These are phyloP conservation scores for Leccinum pellstonianum DNA, from an alignment of 768 basidiomycete species.

Conservation along the genomic window DNA sequence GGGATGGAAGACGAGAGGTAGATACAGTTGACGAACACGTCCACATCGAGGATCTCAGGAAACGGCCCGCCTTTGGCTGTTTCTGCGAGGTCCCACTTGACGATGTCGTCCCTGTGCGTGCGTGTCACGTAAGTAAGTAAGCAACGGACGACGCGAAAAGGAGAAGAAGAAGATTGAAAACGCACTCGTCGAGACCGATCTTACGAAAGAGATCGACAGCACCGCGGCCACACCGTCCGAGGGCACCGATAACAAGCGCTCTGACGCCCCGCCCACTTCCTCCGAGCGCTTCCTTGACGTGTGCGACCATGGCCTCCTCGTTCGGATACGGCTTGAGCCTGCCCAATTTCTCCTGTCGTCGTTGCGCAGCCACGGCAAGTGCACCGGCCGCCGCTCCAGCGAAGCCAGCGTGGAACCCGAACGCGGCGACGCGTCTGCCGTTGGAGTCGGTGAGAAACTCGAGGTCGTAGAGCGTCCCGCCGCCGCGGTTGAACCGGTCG, in stretches of 20 bases:
- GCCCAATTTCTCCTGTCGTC: conserved; percentile 59
- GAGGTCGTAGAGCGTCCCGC: conserved; percentile 88
- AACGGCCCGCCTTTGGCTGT: conserved; percentile 97
- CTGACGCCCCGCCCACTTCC: conserved; percentile 71
- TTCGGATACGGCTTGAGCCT: conserved; percentile 77
- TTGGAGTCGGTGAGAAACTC: conserved; percentile 87
- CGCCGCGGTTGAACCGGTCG: conserved; percentile 78
- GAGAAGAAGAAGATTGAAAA: background rate
- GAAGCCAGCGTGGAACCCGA: conserved; percentile 97
- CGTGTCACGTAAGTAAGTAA: background rate
- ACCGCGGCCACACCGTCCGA: conserved; percentile 92
- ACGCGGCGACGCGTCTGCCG: conserved; percentile 93
- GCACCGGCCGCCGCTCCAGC: conserved; percentile 95
- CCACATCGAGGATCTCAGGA: conserved; percentile 90
- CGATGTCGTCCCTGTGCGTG: conserved; percentile 71
- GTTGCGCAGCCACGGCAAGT: conserved; percentile 71
- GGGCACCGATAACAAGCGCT: conserved; percentile 93
- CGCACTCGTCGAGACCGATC: conserved; percentile 83
- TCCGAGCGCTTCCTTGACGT: conserved; percentile 64
- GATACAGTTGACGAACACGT: conserved; percentile 99
- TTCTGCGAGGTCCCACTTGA: conserved; percentile 98
- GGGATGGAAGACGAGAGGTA: conserved; percentile 88
- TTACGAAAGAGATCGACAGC: conserved; percentile 95
- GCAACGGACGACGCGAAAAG: too few relatives aligned
- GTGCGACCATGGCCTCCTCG: conserved; percentile 78